Evolutionary conservation across 345 rosid species (phyloP), one percentile per base, ranked within the genome.

Genomic region (Populus ilicifolia): DNA sequence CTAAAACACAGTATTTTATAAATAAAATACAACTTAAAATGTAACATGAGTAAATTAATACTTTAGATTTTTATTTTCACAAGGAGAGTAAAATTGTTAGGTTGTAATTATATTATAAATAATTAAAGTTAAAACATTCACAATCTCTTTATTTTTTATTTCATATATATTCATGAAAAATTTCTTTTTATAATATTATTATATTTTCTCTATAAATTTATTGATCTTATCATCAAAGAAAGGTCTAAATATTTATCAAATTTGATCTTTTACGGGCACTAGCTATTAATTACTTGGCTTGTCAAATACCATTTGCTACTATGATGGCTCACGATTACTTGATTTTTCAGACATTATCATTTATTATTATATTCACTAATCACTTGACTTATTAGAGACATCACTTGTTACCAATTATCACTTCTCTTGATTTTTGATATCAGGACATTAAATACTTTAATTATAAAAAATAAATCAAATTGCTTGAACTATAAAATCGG

Each of bases 211-310:
- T 0, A 33, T 33, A 33, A 4, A 33, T 0, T 33, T 33, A 33
- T 33, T 4, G 5, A 4, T 0, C 4, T 33, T 0, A 4, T 0
- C 1, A 33, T 33, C 0, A 0, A 33, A 33, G 0, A 33, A n/a
- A 27, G 1, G 0, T 33, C 1, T 4, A 33, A 0, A 4, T 0
- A 0, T 33, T 0, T 0, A 33, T 33, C 0, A 33, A 33, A 33
- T 33, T 33, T 33, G 0, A 33, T 0, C 0, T 33, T 33, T 33
- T 33, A 0, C 0, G 0, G 0, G 0, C 4, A 33, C 0, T 0
- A 33, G 0, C 0, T 33, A 4, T 5, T 0, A 0, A 33, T 33
- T 33, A 33, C 5, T 4, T 33, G 5, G 35, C 35, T 33, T 33
- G 35, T 4, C 0, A 33, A 3, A 4, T 4, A 33, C 5, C 5